These are phyloP conservation scores for Collybia mongolica DNA, from an alignment of 768 basidiomycete genomes.

Conservation along the genomic window DNA sequence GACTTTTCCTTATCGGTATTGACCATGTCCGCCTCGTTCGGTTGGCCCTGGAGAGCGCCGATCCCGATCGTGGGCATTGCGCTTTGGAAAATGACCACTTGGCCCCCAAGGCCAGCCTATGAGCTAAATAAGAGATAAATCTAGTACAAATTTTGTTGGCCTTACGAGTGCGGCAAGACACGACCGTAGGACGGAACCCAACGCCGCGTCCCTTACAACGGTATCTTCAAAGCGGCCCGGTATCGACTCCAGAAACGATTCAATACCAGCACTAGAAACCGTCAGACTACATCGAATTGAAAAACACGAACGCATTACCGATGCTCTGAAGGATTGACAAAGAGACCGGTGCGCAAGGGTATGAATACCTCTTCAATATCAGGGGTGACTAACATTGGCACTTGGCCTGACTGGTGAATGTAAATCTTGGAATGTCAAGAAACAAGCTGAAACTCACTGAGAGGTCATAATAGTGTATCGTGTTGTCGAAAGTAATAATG, in stretches of 20 bases:
- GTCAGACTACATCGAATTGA: conserved; percentile 1
- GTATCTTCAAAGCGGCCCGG: conserved; percentile 59
- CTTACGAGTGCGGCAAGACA: conserved; percentile 71
- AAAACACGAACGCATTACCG: conserved; percentile 39
- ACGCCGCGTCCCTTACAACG: conserved; percentile 52
- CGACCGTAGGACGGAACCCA: conserved; percentile 77
- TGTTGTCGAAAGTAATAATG: conserved; percentile 78
- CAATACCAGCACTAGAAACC: conserved; percentile 54
- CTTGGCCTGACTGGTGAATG: conserved; percentile 43
- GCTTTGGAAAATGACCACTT: conserved; percentile 70
- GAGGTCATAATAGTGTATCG: conserved; percentile 87
- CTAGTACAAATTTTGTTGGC: conserved; percentile 1
- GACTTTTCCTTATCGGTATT: conserved; percentile 86
- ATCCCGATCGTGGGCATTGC: conserved; percentile 69
- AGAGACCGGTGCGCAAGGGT: conserved; percentile 69
- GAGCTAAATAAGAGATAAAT: conserved; percentile 2
- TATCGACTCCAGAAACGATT: conserved; percentile 62
- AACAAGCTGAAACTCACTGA: conserved; percentile 53
- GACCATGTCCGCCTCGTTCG: conserved; percentile 64
- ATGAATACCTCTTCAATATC: conserved; percentile 94
- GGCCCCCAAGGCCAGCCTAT: conserved; percentile 72
- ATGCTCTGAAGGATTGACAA: conserved; percentile 72
- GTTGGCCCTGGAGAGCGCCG: conserved; percentile 60
- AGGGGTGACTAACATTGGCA: conserved; percentile 75
- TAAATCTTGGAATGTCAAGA: conserved; percentile 19